Evolutionary conservation across 1,284 basidiomycete genomes (phyloP).

Genomic region (Malassezia sp.): DNA sequence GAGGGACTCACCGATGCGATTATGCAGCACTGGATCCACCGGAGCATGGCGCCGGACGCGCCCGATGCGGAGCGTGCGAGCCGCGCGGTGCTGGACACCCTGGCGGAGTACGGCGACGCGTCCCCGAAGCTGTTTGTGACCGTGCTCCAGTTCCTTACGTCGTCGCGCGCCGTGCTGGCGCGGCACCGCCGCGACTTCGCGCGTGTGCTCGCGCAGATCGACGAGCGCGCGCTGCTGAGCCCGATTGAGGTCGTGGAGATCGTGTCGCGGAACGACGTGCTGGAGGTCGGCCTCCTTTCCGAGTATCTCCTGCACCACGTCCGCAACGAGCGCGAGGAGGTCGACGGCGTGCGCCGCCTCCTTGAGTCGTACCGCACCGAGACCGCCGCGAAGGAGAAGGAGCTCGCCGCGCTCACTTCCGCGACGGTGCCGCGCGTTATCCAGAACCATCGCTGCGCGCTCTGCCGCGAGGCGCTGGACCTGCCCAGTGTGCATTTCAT

Average conservation of each 20-base stretch:
- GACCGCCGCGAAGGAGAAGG: slow-evolving; percentile 66
- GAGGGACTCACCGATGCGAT: slow-evolving; percentile 94
- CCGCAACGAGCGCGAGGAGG: slow-evolving; percentile 60
- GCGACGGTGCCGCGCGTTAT: slow-evolving; percentile 69
- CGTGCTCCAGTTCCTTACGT: slow-evolving; percentile 79
- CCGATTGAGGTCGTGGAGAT: slow-evolving; percentile 79
- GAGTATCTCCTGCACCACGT: slow-evolving; percentile 74
- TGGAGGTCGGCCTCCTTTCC: slow-evolving; percentile 78
- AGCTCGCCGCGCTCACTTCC: slow-evolving; percentile 69
- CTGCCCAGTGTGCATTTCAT: slow-evolving; percentile 90
- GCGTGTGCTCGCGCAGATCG: slow-evolving; percentile 60
- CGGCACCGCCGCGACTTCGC: slow-evolving; percentile 61
- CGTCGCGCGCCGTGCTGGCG: slow-evolving; percentile 54
- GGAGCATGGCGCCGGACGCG: slow-evolving; percentile 32
- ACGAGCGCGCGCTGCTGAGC: slow-evolving; percentile 68
- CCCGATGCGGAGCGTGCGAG: slow-evolving; percentile 41
- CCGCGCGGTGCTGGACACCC: slow-evolving; percentile 53
- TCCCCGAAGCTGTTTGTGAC: slow-evolving; percentile 72
- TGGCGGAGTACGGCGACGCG: slow-evolving; percentile 62
- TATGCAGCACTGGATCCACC: slow-evolving; percentile 69
- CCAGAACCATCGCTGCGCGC: slow-evolving; percentile 80
- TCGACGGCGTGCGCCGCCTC: slow-evolving; percentile 73
- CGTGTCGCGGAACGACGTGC: slow-evolving; percentile 70
- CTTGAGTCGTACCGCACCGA: slow-evolving; percentile 75
- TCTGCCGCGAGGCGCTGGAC: slow-evolving; percentile 76